Evolutionary conservation across 1,139 yeast species (phyloP), one percentile per base, ranked within the genome.

Genomic region (Starmera stellimalicola): DNA sequence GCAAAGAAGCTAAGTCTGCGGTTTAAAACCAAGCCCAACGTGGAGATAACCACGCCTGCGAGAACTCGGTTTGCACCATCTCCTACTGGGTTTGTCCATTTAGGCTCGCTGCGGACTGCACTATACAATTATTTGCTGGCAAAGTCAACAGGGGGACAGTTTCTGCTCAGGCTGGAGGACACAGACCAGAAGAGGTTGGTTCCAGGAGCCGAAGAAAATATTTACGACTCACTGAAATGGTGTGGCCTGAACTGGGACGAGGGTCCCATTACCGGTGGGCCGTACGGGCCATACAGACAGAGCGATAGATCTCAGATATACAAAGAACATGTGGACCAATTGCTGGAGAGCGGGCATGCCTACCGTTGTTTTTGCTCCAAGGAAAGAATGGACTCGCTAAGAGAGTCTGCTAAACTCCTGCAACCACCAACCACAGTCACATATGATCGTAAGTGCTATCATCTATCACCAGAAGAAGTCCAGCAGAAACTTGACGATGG

Each of bases 11-110:
- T 22, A 8, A n/a, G 14, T 22, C 5, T 22, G 3, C 11, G 12
- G 12, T 22, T 22, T 6, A 22, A 22, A 22, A 22, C 11, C 5
- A n/a, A 22, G 25, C 25, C 25, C 25, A 22, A 22, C 11, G 48
- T 62, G 4, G 77, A 71, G 27, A 77, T 78, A 2, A 41, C 41
- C 1, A 32, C 48, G 0, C 94, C 95, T 0, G 95, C 79, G 0
- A 59, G 95, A 42, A 85, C 97, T 2, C 62, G 99, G 44, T 91
- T 91, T 59, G 99, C 99, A 0, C 98, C 99, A 1, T 88, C 97
- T 3, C 99, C 99, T 1, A 91, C 99, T 0, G 99, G 99, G 0
- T 73, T 72, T 42, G 65, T 93, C 26, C 99, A 91, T 54, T 56
- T 93, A 37, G 99, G 99, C 0, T 87, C 97, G 0, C 56, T 93